Percentiles rank a stretch among this genome's conserved stretches.
Conservation (phyloP, 2,329 filamentous ascomycete genomes). For the Monosporascus sp. region DNA sequence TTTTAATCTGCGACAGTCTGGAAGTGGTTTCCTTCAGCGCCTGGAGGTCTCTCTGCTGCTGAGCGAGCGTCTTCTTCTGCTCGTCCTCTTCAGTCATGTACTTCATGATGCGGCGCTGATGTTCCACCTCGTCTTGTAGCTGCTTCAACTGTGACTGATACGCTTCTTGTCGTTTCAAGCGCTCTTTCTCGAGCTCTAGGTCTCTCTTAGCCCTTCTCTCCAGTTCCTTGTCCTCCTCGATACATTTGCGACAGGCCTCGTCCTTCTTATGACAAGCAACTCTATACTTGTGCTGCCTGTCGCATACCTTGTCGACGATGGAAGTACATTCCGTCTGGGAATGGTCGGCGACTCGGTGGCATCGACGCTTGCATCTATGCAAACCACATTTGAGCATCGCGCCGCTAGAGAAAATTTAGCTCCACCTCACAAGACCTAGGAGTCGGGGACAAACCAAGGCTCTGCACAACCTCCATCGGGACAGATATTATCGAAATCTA, state of each 20-base stretch:
- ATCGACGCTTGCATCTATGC: conserved; percentile 55
- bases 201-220: conserved; percentile 41
- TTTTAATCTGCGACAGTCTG: conserved; percentile 11
- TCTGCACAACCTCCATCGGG: conserved; percentile 67
- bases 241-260: conserved; percentile 46
- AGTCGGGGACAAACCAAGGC: conserved; percentile 47
- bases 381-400: conserved; percentile 48
- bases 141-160: conserved; percentile 42
- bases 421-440: neutral
- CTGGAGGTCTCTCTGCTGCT: conserved; percentile 43
- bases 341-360: conserved; percentile 60
- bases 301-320: conserved; percentile 34
- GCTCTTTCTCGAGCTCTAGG: conserved; percentile 44
- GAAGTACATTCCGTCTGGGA: conserved; percentile 35
- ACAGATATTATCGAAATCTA: conserved; percentile 57
- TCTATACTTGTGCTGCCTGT: conserved; percentile 43
- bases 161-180: conserved; percentile 37
- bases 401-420: conserved; percentile 33
- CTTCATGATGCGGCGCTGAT: conserved; percentile 37
- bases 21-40: conserved; percentile 30
- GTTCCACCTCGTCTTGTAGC: conserved; percentile 51
- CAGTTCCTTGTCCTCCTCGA: conserved; percentile 40
- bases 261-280: conserved; percentile 40
- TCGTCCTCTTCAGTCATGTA: conserved; percentile 40
- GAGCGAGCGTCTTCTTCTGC: conserved; percentile 37